phyloP scores from a whole-genome alignment of 2,329 filamentous ascomycete genomes.

The Fusarium continuum region DNA sequence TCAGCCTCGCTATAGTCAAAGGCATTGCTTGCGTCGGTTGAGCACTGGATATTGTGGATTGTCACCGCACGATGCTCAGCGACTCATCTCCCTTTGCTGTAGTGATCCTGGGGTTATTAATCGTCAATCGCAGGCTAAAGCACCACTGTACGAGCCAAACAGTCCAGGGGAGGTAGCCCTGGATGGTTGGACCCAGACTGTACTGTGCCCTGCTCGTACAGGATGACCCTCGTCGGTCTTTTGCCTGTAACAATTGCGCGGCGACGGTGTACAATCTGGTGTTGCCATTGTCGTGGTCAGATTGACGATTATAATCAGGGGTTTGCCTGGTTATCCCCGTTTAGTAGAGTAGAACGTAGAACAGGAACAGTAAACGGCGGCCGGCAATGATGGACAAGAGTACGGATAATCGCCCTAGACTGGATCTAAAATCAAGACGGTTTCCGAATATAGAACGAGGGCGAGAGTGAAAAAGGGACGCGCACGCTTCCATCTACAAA shows the following conservation, averaged over 20 bases:
- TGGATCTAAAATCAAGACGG: not conserved
- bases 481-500: conserved; percentile 27
- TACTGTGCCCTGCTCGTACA: conserved; percentile 19
- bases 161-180: not conserved
- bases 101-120: conserved; percentile 19
- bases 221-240: conserved; percentile 10
- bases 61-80: not conserved
- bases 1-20: conserved; percentile 5
- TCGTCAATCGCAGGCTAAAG: conserved; percentile 32
- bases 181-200: conserved; percentile 8
- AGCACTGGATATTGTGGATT: conserved; percentile 2
- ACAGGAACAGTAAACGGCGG: conserved; percentile 10
- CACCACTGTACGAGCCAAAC: not conserved
- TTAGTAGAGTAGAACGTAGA: not conserved
- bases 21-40: conserved; percentile 3
- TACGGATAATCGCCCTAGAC: not conserved
- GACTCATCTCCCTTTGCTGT: not conserved
- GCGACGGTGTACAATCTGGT: too few species aligned
- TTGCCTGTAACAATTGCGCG: conserved; percentile 18
- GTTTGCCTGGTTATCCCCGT: not conserved
- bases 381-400: not conserved
- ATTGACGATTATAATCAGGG: conserved; percentile 1
- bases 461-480: conserved; percentile 17
- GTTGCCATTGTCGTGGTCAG: conserved; percentile 10
- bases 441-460: conserved; percentile 32